phyloP scores from a whole-genome alignment of 495 filamentous ascomycete genomes.

The Rhypophila decipiens region DNA sequence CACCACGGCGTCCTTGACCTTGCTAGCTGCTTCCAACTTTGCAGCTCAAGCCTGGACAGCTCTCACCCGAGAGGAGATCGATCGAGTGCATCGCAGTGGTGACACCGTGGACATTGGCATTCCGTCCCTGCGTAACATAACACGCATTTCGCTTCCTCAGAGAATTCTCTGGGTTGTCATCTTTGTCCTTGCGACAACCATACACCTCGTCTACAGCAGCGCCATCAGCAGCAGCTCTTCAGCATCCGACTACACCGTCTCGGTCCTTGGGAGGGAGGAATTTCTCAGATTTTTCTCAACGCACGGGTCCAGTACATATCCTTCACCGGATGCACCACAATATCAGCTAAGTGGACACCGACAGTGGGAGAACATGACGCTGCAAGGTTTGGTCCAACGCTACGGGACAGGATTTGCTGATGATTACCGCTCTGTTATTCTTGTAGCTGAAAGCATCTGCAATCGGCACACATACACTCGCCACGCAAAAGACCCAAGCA shows the following conservation, averaged over 20 bases:
- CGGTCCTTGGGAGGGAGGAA: background rate
- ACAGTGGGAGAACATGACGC: too few species aligned
- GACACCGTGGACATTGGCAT: background rate
- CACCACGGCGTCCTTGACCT: background rate
- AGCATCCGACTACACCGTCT: background rate
- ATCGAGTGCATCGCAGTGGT: background rate
- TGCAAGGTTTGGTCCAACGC: too few species aligned
- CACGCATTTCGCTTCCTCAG: background rate
- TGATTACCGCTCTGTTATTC: too few species aligned
- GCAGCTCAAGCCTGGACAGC: background rate
- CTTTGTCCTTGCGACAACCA: background rate
- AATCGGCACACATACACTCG: too few species aligned
- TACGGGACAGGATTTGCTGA: too few species aligned
- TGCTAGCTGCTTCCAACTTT: background rate
- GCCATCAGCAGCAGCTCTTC: background rate
- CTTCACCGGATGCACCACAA: too few species aligned
- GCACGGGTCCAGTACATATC: background rate
- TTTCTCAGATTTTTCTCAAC: background rate
- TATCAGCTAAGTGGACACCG: too few species aligned
- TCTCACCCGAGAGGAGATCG: background rate
- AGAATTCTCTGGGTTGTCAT: background rate
- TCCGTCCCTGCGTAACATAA: background rate
- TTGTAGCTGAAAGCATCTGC: too few species aligned
- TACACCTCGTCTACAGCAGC: background rate
- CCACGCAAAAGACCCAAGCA: too few species aligned